Evolutionary conservation across 768 basidiomycete species (phyloP).

Genomic region (Lactifluus volemus): DNA sequence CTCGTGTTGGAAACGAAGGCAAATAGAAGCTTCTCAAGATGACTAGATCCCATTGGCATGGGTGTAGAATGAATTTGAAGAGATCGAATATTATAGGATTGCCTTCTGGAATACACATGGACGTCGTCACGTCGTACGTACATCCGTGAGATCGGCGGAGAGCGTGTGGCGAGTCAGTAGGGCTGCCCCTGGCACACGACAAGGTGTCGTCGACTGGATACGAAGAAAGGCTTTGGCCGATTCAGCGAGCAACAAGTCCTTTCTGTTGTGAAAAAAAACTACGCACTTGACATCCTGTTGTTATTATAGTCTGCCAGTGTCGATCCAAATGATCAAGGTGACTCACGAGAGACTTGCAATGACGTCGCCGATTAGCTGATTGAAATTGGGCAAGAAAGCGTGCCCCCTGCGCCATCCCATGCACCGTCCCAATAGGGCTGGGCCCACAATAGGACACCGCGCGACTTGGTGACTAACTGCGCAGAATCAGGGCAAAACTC

Average conservation of each 20-base stretch:
- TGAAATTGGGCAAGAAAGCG: not conserved
- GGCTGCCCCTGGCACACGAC: too few relatives aligned
- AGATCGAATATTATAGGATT: not conserved
- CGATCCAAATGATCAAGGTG: not conserved
- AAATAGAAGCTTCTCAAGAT: not conserved
- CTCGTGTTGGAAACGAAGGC: conserved; percentile 3
- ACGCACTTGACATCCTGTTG: not conserved
- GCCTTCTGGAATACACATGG: conserved; percentile 4
- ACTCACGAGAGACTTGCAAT: not conserved
- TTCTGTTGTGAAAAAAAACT: not conserved
- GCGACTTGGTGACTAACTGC: not conserved
- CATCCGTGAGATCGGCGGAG: not conserved
- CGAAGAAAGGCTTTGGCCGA: not conserved
- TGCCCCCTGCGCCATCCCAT: not conserved
- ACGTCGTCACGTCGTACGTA: not conserved
- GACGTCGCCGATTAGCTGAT: not conserved
- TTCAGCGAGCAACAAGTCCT: not conserved
- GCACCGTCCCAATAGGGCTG: not conserved
- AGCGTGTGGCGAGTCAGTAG: too few relatives aligned
- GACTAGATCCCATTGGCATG: not conserved
- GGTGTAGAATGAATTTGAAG: conserved; percentile 4
- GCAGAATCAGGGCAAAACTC: not conserved
- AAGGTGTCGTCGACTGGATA: too few relatives aligned
- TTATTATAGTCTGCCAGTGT: not conserved
- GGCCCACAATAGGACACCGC: not conserved